Conservation (phyloP, 345 rosid species). For the Rubroshorea leprosula region DNA sequence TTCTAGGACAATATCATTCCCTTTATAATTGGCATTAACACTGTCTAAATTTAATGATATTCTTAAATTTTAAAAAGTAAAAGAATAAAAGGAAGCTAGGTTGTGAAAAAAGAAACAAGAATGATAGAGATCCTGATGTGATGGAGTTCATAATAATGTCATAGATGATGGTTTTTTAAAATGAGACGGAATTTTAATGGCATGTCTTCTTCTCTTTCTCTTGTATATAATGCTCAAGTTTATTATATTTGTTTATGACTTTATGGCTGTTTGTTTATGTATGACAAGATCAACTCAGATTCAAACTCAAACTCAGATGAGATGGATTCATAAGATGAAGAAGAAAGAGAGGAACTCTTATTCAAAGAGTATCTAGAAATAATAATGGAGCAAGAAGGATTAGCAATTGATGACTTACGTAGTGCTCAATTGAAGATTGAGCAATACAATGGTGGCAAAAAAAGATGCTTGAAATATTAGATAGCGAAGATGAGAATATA, state of each 20-base stretch:
- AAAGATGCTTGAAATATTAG: conserved; percentile 10
- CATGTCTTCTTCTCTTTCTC: no score
- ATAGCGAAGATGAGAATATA: conserved; percentile 18
- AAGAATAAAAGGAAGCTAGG: no score
- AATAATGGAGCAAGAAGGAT: conserved; percentile 28
- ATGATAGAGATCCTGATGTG: no score
- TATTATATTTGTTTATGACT: neutral
- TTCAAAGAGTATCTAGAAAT: conserved; percentile 46
- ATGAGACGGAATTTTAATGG: no score
- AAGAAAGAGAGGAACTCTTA: conserved; percentile 31
- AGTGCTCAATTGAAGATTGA: conserved; percentile 20
- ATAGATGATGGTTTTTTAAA: no score
- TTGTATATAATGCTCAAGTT: no score
- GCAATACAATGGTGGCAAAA: neutral
- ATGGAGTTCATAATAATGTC: neutral
- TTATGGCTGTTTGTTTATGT: neutral
- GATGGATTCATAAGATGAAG: conserved; percentile 19
- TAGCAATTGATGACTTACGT: conserved; percentile 34
- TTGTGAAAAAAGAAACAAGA: no score
- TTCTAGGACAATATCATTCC: neutral
- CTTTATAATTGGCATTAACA: neutral
- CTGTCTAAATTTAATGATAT: neutral
- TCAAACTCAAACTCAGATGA: no score
- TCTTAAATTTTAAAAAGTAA: no score
- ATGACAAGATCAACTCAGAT: no score